Evolutionary conservation across 305 asterid species (phyloP).

Genomic region (Solanum aculeatissimum): DNA sequence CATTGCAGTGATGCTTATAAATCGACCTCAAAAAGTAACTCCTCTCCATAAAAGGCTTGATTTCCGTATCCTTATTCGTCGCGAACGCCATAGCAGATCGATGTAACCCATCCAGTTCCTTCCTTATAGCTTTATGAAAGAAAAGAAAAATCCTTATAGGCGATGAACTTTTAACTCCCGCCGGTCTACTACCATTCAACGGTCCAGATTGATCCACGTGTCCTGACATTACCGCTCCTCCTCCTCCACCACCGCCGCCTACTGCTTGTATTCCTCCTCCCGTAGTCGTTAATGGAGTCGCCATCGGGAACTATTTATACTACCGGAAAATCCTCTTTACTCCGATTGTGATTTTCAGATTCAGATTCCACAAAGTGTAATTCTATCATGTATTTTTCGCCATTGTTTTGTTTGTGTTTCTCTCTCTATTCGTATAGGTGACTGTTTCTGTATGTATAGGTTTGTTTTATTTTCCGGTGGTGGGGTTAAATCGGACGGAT

Average conservation of each 20-base stretch:
- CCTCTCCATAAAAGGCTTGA: slow-evolving; percentile 53
- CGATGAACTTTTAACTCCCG: slow-evolving; percentile 43
- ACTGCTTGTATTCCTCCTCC: slow-evolving; percentile 61
- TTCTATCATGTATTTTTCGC: not conserved
- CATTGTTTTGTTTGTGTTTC: not conserved
- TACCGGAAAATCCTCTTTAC: not conserved
- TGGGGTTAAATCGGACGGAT: slow-evolving; percentile 26
- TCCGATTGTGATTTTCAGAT: slow-evolving; percentile 15
- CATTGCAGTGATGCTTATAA: slow-evolving; percentile 95
- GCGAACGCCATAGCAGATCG: slow-evolving; percentile 70
- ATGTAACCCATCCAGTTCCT: slow-evolving; percentile 73
- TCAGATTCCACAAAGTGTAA: slow-evolving; percentile 13
- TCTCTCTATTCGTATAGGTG: slow-evolving; percentile 12
- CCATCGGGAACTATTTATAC: slow-evolving; percentile 15
- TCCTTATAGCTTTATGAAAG: slow-evolving; percentile 80
- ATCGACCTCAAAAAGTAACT: slow-evolving; percentile 75
- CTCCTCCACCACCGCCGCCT: slow-evolving; percentile 9
- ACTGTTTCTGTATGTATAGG: not conserved
- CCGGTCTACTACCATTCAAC: slow-evolving; percentile 14
- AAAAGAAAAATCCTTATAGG: slow-evolving; percentile 78
- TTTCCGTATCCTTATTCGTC: slow-evolving; percentile 45
- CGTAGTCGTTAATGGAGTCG: slow-evolving; percentile 44
- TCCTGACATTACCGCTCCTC: slow-evolving; percentile 37
- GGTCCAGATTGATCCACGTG: slow-evolving; percentile 47
- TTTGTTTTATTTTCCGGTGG: not conserved